Evolutionary conservation across 129 eudicot species (phyloP).

Genomic region (Smallanthus sonchifolius): DNA sequence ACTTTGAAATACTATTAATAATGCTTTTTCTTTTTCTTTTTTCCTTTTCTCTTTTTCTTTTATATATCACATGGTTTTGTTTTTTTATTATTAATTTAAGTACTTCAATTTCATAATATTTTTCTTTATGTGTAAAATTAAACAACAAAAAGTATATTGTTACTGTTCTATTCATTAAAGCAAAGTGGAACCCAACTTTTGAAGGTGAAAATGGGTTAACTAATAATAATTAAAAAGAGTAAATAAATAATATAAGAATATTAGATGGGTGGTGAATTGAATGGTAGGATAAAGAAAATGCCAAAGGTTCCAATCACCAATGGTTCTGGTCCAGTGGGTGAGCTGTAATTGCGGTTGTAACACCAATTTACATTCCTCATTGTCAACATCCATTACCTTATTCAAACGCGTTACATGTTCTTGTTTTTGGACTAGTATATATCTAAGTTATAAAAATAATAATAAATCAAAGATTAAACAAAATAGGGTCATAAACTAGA

Average conservation of each 20-base stretch:
- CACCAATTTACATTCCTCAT: slow-evolving; percentile 18
- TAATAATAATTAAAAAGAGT: no score
- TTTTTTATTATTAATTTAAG: not conserved
- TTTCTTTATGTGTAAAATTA: not conserved
- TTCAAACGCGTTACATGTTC: slow-evolving; percentile 23
- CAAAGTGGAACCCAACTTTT: slow-evolving; percentile 1
- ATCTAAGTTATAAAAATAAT: no score
- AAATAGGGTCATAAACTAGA: no score
- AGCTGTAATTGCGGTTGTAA: slow-evolving; percentile 33
- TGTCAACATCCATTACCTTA: slow-evolving; percentile 20
- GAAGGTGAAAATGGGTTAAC: not conserved
- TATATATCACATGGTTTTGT: slow-evolving; percentile 4
- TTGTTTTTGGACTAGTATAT: not conserved
- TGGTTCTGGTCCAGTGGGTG: slow-evolving; percentile 23
- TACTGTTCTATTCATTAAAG: not conserved
- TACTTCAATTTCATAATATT: no score
- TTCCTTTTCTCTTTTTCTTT: slow-evolving; percentile 11
- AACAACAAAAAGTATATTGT: not conserved
- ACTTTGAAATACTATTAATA: slow-evolving; percentile 15
- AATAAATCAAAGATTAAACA: no score
- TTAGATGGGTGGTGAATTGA: slow-evolving; percentile 26
- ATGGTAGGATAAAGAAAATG: slow-evolving; percentile 36
- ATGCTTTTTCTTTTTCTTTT: slow-evolving; percentile 20
- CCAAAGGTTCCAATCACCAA: slow-evolving; percentile 7
- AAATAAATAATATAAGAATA: not conserved